Percentiles rank a stretch among this genome's conserved stretches.
These are phyloP conservation scores for Phialophora tarda DNA, from an alignment of 2,329 filamentous ascomycete species.

Conservation along the genomic window DNA sequence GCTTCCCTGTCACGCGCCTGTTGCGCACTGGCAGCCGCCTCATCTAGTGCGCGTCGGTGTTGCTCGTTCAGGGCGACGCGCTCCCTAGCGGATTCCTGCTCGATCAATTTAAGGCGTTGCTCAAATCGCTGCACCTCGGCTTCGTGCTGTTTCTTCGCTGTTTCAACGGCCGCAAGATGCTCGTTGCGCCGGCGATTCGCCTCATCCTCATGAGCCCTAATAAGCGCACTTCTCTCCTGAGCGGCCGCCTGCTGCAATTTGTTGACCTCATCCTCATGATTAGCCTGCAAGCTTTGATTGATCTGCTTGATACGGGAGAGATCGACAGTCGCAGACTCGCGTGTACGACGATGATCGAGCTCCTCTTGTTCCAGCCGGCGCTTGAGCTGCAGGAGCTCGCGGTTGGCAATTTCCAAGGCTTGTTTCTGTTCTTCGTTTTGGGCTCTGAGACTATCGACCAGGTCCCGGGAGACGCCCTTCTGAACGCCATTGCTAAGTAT, in stretches of 20 bases:
- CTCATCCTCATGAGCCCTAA: conserved; percentile 35
- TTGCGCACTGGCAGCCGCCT: conserved; percentile 49
- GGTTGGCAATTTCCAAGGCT: conserved; percentile 62
- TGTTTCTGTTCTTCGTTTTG: conserved; percentile 77
- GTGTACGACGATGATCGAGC: conserved; percentile 71
- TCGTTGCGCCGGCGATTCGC: conserved; percentile 52
- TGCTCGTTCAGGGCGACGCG: conserved; percentile 30
- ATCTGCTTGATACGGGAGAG: conserved; percentile 65
- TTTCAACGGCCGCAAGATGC: conserved; percentile 53
- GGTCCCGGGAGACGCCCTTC: conserved; percentile 89
- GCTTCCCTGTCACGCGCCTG: conserved; percentile 55
- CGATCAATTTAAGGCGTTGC: conserved; percentile 51
- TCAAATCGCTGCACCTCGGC: conserved; percentile 57
- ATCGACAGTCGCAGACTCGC: conserved; percentile 63
- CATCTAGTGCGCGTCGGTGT: conserved; percentile 32
- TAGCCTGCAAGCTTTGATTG: conserved; percentile 72
- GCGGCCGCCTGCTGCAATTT: conserved; percentile 51
- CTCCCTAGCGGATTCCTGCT: conserved; percentile 33
- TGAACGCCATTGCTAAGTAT: conserved; percentile 78
- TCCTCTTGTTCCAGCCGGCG: conserved; percentile 71
- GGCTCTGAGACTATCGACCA: conserved; percentile 81
- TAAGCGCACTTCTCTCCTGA: conserved; percentile 29
- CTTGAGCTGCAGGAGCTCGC: conserved; percentile 60
- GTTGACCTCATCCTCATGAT: conserved; percentile 70
- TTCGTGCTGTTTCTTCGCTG: conserved; percentile 50